These are phyloP conservation scores for Fusarium transvaalense DNA, from an alignment of 2,329 filamentous ascomycete species.

Conservation along the genomic window DNA sequence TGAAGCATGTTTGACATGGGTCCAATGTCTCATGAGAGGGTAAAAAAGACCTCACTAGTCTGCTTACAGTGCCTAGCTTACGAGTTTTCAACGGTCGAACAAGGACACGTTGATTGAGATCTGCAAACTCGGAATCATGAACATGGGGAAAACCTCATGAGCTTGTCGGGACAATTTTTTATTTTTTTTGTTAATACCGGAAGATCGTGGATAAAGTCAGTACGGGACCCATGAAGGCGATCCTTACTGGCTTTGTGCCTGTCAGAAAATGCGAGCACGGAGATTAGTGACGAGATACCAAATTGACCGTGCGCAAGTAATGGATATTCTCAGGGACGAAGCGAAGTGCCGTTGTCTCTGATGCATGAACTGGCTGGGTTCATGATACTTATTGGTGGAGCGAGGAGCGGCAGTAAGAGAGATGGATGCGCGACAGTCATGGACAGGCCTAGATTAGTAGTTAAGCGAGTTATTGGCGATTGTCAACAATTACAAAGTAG, in stretches of 20 bases:
- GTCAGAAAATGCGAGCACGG: conserved; percentile 19
- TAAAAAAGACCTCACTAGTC: conserved; percentile 6
- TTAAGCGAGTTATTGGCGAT: neutral
- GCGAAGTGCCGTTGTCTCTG: conserved; percentile 11
- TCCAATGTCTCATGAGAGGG: conserved; percentile 18
- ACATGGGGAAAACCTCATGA: conserved; percentile 5
- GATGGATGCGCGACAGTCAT: conserved; percentile 4
- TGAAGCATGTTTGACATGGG: conserved; percentile 15
- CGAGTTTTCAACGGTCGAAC: conserved; percentile 23
- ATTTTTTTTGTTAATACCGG: neutral
- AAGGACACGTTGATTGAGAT: conserved; percentile 42
- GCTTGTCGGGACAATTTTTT: conserved; percentile 11
- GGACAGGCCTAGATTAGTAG: neutral
- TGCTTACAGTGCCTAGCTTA: conserved; percentile 9
- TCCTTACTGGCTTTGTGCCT: conserved; percentile 25
- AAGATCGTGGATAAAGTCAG: conserved; percentile 5
- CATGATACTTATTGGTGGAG: conserved; percentile 7
- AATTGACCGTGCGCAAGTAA: conserved; percentile 22
- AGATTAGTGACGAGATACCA: conserved; percentile 35
- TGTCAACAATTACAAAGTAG: neutral
- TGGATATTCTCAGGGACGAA: conserved; percentile 8
- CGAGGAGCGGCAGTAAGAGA: conserved; percentile 3
- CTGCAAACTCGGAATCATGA: conserved; percentile 28
- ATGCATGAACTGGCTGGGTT: conserved; percentile 14
- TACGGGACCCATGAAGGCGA: conserved; percentile 11